Conservation (phyloP, 768 basidiomycete species). For the Kwoniella europaea region DNA sequence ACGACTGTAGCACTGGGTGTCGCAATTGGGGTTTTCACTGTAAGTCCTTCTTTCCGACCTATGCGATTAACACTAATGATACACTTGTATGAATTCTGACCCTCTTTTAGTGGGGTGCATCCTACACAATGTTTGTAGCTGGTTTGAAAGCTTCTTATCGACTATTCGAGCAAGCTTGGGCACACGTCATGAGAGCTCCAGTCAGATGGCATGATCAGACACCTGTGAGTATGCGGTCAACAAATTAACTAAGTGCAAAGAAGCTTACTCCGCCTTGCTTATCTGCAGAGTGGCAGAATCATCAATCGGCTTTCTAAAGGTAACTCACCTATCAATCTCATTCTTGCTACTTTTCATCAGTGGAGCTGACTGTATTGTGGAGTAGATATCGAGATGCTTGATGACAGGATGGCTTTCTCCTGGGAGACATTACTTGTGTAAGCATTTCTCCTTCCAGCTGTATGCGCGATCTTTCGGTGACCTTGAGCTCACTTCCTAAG, state of each 20-base stretch:
- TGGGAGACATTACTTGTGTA: constrained; percentile 30
- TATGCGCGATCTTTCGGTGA: no score
- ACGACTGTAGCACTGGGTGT: constrained; percentile 39
- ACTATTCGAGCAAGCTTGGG: constrained; percentile 67
- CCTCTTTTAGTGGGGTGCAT: constrained; percentile 33
- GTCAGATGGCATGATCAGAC: constrained; percentile 76
- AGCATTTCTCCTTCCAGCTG: no score
- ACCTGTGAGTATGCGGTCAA: no score
- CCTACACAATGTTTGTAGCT: constrained; percentile 45
- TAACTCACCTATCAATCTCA: no score
- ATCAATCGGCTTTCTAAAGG: constrained; percentile 59
- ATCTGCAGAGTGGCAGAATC: constrained; percentile 51
- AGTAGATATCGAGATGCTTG: constrained; percentile 53
- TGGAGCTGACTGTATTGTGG: background rate
- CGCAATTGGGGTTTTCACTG: constrained; percentile 31
- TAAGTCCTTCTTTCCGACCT: background rate
- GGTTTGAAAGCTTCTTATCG: constrained; percentile 59
- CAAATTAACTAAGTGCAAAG: no score
- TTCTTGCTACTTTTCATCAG: no score
- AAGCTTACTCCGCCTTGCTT: background rate
- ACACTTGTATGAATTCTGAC: background rate
- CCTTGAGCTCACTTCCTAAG: no score
- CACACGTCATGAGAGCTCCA: constrained; percentile 67
- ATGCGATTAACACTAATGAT: background rate
- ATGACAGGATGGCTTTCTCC: constrained; percentile 43